Evolutionary conservation across 1,284 basidiomycete species (phyloP).

Genomic region (Austroboletus olivaceoglutinosus): DNA sequence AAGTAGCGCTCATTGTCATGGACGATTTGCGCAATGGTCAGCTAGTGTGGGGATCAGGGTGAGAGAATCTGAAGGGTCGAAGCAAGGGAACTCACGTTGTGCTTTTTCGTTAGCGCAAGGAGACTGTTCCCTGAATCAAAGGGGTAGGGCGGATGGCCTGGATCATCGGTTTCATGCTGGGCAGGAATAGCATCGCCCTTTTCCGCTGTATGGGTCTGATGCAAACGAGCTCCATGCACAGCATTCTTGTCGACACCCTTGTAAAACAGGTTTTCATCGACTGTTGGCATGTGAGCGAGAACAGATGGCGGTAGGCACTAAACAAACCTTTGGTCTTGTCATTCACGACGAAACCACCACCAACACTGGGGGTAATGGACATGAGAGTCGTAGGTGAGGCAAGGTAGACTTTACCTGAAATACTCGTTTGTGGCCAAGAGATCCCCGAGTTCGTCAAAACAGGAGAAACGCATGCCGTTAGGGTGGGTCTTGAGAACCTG

Average conservation of each 20-base stretch:
- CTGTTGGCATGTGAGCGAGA: slow-evolving; percentile 36
- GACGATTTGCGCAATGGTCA: slow-evolving; percentile 93
- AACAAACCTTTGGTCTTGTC: slow-evolving; percentile 74
- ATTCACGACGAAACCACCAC: slow-evolving; percentile 90
- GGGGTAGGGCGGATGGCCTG: slow-evolving; percentile 71
- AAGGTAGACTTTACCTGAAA: slow-evolving; percentile 52
- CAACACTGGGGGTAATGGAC: slow-evolving; percentile 53
- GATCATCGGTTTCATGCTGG: slow-evolving; percentile 29
- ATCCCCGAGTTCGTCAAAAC: slow-evolving; percentile 78
- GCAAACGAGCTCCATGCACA: slow-evolving; percentile 76
- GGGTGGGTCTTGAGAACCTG: slow-evolving; percentile 78
- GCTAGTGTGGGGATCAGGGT: slow-evolving; percentile 42
- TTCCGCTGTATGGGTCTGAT: slow-evolving; percentile 58
- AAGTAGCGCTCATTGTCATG: slow-evolving; percentile 91
- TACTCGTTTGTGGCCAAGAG: slow-evolving; percentile 95
- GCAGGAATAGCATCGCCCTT: slow-evolving; percentile 17
- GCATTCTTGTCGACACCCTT: slow-evolving; percentile 86
- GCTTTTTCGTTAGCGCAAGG: slow-evolving; percentile 72
- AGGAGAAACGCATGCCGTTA: slow-evolving; percentile 91
- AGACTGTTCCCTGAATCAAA: slow-evolving; percentile 82
- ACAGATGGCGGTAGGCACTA: background rate
- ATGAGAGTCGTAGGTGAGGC: background rate
- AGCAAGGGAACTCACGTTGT: slow-evolving; percentile 62
- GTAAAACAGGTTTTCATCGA: slow-evolving; percentile 95
- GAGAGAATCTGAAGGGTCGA: background rate